Evolutionary conservation across 495 filamentous ascomycete genomes (phyloP), one percentile per base, ranked within the genome.

Genomic region (Durotheca rogersii): DNA sequence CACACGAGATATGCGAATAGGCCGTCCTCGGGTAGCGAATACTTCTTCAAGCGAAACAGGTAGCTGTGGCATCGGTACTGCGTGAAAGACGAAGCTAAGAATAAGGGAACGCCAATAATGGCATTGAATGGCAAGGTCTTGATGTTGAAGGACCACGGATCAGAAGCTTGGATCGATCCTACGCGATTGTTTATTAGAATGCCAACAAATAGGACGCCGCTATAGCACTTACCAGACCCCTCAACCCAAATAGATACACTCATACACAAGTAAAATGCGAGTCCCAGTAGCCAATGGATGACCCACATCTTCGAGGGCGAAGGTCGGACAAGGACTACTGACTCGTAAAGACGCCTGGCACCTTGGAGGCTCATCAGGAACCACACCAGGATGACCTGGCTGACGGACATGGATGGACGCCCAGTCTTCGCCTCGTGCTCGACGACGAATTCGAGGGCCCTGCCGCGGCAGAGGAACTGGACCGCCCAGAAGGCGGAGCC

Each of bases 211-310:
- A 41, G 17, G 18, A 40, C 25, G 20, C 11, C 15, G 17, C 10
- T 31, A 36, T 14, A 18, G 34, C 44, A 62, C 77, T 50, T 72
- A 92, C 90, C 74, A 42, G 84, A 79, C 17, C 88, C 90, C 65
- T 96, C 90, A 43, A 95, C 78, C 93, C 91, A 96, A 25, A 95
- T 70, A 2, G 87, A 78, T 43, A 96, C 69, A 17, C 81, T 79
- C 44, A 85, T 81, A 23, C 70, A 72, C 11, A 85, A 56, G 66
- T 98, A 98, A 67, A 89, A 96, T 11, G 67, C 69, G 14, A 93
- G 64, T 1, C 94, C 94, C 2, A 92, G 66, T 15, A 87, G 37
- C 81, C 88, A 96, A 67, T 90, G 89, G 3, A 78, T 79, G 52
- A 90, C 71, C 82, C 84, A 89, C 90, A 98, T 97, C 53, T 72